Evolutionary conservation across 2,329 filamentous ascomycete species (phyloP), one percentile per base, ranked within the genome.

Genomic region (Alternaria triticina): DNA sequence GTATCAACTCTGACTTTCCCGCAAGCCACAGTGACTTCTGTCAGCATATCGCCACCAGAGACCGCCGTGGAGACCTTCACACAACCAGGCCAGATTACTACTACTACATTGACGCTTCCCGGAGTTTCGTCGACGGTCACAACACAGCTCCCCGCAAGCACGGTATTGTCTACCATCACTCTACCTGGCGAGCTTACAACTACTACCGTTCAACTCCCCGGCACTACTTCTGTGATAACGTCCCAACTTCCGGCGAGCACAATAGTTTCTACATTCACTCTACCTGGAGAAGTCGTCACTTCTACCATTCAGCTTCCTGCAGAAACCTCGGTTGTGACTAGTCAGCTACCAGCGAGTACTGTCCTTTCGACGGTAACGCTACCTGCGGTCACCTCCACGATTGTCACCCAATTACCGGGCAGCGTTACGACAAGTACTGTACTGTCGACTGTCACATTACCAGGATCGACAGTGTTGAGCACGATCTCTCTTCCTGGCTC

Each of bases 401-500:
- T 66, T 1, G 55, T 59, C 0, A 59, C 13, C 13, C 47, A 69
- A 20, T 40, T 70, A 1, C 66, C 69, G 1, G 66, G 66, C 23
- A 71, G 65, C 51, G 72, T 74, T 7, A 57, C 68, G 2, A 62
- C 71, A 9, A 72, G 61, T 10, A 73, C 69, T 1, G 60, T 73
- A 11, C 25, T 74, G 3, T 70, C 69, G 0, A 76, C 74, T 5
- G 22, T 69, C 1, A 74, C 72, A 10, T 23, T 67, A 13, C 55
- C 67, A 6, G 67, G 54, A 4, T 60, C 61, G 5, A 66, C 59
- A 5, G 27, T 63, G 6, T 20, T 59, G 28, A 68, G 43, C 28
- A 66, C 63, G 5, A 17, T 69, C 3, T 46, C 59, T 15, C 47
- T 70, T 15, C 66, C 63, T 2, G 65, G 52, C 22, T 57, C 66